Conservation (phyloP, 805 yeast species). For the Sungouiozyma ichnusensis region DNA sequence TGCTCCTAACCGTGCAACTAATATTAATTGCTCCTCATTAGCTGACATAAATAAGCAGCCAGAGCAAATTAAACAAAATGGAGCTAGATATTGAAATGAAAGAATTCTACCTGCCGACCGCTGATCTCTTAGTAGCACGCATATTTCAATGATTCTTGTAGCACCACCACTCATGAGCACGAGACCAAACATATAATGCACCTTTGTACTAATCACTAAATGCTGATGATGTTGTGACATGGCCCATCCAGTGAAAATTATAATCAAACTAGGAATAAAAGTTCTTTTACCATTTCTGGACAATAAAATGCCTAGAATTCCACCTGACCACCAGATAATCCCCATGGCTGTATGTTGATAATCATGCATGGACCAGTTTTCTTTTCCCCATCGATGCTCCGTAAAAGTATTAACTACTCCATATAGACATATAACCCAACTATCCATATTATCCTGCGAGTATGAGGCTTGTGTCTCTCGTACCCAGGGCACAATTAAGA, state of each 20-base stretch:
- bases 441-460: conserved; percentile 81
- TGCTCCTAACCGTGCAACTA: conserved; percentile 65
- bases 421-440: conserved; percentile 72
- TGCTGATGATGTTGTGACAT: conserved; percentile 86
- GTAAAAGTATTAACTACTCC: conserved; percentile 93
- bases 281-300: conserved; percentile 59
- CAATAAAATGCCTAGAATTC: conserved; percentile 70
- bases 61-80: conserved; percentile 65
- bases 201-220: conserved; percentile 67
- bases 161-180: conserved; percentile 72
- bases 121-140: conserved; percentile 61
- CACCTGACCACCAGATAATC: conserved; percentile 93
- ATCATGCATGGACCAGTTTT: conserved; percentile 86
- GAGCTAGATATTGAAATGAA: conserved; percentile 80
- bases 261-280: conserved; percentile 69
- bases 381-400: conserved; percentile 89
- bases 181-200: conserved; percentile 79
- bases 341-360: conserved; percentile 97
- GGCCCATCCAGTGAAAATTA: conserved; percentile 86
- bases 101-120: conserved; percentile 38
- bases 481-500: conserved; percentile 68
- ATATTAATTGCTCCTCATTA: conserved; percentile 71
- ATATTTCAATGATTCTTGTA: conserved; percentile 66
- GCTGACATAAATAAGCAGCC: conserved; percentile 89
- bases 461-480: conserved; percentile 38